Base-by-base conservation (phyloP, 306 rosid species). In the Luffa aegyptiaca region DNA sequence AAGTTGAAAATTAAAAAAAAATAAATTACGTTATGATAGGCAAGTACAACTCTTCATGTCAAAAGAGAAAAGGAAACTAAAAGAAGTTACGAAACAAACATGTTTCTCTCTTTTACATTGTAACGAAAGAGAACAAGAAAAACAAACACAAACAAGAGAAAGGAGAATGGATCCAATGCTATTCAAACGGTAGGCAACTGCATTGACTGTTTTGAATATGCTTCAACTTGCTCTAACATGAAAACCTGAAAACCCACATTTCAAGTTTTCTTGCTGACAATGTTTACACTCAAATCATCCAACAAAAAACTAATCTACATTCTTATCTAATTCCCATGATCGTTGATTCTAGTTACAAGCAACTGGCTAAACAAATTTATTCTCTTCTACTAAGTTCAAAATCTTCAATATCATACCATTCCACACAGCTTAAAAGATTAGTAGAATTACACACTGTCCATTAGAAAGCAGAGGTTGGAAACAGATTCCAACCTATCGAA, bases 401-500 rank as follows among this genome's bases (percentile, higher is more conserved):
- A 75, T 31, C 33, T 51, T 75, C 49, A 35, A 39, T 35, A 52
- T 36, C 63, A 52, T 75, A 73, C 5, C 48, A 52, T 17, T 35
- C 9, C 63, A 52, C 78, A 73, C 77, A 73, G 63, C 79, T 75
- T 52, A 75, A 51, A 52, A 35, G 48, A 51, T 53, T 5, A 52
- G 63, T 9, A 75, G 31, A 51, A 3, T 51, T 74, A 74, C 78
- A 74, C 21, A 75, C 64, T 17, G 26, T 52, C 61, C 12, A 26
- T 49, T 49, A 49, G 45, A 73, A 73, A 18, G n/a, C 75, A 69
- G 45, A 73, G 58, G 31, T 31, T 73, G 49, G 44, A 73, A 33
- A 49, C 8, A 73, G 61, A 73, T 51, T 73, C 44, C 14, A 73
- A 73, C 37, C 61, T 73, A 31, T 33, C 3, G 7, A 13, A 37